Evolutionary conservation across 495 filamentous ascomycete species (phyloP).

Genomic region (Hypomontagnella monticulosa): DNA sequence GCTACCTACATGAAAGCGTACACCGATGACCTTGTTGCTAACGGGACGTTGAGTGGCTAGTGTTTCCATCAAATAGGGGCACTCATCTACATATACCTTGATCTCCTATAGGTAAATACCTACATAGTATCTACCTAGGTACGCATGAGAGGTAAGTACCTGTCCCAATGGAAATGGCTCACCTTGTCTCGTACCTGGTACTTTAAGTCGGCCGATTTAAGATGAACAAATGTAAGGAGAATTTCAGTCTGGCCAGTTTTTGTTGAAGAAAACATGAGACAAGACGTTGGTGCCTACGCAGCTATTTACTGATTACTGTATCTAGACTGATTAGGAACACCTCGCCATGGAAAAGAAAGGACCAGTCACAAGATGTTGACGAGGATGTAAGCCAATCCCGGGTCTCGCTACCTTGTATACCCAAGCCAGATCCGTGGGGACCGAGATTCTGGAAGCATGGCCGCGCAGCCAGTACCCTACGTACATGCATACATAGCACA

Average conservation of each 20-base stretch:
- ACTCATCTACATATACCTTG: no score
- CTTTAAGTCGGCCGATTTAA: no score
- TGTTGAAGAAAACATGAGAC: constrained; percentile 7
- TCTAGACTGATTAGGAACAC: constrained; percentile 3
- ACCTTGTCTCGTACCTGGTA: no score
- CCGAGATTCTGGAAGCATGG: constrained; percentile 16
- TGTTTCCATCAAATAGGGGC: no score
- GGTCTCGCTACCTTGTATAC: constrained; percentile 1
- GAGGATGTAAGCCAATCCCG: constrained; percentile 17
- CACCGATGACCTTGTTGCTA: no score
- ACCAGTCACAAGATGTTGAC: neutral
- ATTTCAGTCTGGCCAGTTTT: neutral
- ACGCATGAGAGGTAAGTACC: no score
- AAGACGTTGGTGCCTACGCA: neutral
- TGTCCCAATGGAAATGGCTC: no score
- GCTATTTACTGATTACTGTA: neutral
- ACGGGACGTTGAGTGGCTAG: no score
- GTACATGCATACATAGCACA: constrained; percentile 17
- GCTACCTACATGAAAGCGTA: neutral
- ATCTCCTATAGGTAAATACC: no score
- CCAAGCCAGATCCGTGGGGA: constrained; percentile 3
- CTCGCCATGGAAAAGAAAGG: constrained; percentile 12
- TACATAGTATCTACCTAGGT: no score
- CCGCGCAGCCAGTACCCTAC: constrained; percentile 13
- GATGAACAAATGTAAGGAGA: neutral